These are phyloP conservation scores for Fusarium globosum DNA, from an alignment of 2,329 filamentous ascomycete genomes.

Conservation along the genomic window DNA sequence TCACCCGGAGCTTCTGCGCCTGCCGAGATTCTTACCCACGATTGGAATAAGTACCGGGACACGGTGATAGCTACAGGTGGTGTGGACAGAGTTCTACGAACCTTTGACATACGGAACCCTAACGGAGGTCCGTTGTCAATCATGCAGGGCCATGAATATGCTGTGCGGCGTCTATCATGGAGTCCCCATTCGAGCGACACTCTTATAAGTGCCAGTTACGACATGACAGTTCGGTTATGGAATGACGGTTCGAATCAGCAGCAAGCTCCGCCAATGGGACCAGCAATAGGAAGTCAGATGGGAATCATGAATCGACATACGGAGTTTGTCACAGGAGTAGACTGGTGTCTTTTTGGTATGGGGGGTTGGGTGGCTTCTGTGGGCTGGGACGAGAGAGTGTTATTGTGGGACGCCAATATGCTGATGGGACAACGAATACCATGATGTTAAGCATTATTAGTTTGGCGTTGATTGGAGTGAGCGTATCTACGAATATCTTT, in stretches of 20 bases:
- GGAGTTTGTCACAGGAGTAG: constrained; percentile 94
- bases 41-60: constrained; percentile 98
- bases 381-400: constrained; percentile 91
- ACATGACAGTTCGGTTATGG: constrained; percentile 98
- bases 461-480: constrained; percentile 36
- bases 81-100: constrained; percentile 87
- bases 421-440: constrained; percentile 50
- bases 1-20: constrained; percentile 62
- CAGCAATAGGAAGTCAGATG: constrained; percentile 74
- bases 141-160: constrained; percentile 90
- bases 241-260: constrained; percentile 72
- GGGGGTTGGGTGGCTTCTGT: constrained; percentile 96
- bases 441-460: constrained; percentile 11
- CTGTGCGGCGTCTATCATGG: constrained; percentile 87
- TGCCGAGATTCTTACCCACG: constrained; percentile 89
- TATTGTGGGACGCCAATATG: constrained; percentile 88
- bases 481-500: background rate
- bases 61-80: constrained; percentile 87
- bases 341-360: constrained; percentile 96
- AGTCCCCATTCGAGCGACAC: constrained; percentile 93
- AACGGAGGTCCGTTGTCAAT: constrained; percentile 76
- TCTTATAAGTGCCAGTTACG: constrained; percentile 89
- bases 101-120: constrained; percentile 88
- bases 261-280: constrained; percentile 50
- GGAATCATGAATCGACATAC: constrained; percentile 93